phyloP scores from a whole-genome alignment of 2,329 filamentous ascomycete genomes.

The Ciborinia camelliae region DNA sequence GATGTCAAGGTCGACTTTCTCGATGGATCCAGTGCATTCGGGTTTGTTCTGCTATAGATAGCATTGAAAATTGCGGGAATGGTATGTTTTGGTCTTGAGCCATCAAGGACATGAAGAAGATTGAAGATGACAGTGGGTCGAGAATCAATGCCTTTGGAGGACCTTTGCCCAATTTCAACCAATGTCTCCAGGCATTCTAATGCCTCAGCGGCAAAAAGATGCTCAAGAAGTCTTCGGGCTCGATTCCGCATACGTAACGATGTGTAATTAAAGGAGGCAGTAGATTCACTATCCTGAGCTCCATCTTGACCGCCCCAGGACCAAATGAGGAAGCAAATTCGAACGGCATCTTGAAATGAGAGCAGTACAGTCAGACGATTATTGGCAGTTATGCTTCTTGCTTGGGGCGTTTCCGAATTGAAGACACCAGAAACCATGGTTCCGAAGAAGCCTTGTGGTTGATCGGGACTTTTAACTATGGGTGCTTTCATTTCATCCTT shows the following conservation, averaged over 20 bases:
- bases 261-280: conserved; percentile 84
- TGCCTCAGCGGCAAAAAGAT: conserved; percentile 87
- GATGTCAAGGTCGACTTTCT: conserved; percentile 87
- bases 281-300: conserved; percentile 61
- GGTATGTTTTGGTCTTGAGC: conserved; percentile 84
- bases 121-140: conserved; percentile 70
- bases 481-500: conserved; percentile 69
- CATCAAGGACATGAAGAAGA: conserved; percentile 85
- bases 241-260: conserved; percentile 88
- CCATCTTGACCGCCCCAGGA: conserved; percentile 76
- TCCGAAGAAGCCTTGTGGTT: conserved; percentile 83
- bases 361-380: conserved; percentile 88
- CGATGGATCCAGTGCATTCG: conserved; percentile 69
- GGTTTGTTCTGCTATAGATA: conserved; percentile 91
- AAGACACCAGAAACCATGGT: conserved; percentile 94
- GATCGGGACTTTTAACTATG: conserved; percentile 72
- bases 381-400: conserved; percentile 84
- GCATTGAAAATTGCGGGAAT: conserved; percentile 94
- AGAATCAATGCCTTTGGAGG: conserved; percentile 45
- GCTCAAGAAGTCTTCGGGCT: conserved; percentile 81
- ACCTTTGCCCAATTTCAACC: conserved; percentile 74
- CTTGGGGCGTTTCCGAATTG: conserved; percentile 69
- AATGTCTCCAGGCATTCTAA: conserved; percentile 91
- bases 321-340: conserved; percentile 92
- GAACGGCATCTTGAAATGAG: conserved; percentile 94